Evolutionary conservation across 1,139 yeast genomes (phyloP).

Genomic region (Taphrina flavorubra): DNA sequence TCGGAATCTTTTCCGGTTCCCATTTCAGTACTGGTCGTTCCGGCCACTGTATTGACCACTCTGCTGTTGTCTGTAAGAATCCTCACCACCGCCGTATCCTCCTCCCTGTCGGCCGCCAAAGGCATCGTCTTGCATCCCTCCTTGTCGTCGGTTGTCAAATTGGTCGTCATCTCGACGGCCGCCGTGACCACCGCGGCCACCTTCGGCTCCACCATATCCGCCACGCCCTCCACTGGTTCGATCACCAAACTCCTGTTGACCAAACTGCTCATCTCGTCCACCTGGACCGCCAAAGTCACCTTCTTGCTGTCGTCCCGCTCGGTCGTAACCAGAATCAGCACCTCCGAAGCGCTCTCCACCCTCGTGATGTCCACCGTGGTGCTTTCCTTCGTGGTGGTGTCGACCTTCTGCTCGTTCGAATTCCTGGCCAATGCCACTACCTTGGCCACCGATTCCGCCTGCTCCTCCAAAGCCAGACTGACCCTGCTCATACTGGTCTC

Average conservation of each 20-base stretch:
- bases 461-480: background rate
- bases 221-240: conserved; percentile 8
- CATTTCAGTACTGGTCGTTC: background rate
- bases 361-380: conserved; percentile 21
- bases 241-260: conserved; percentile 7
- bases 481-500: background rate
- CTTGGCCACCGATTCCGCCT: background rate
- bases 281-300: conserved; percentile 8
- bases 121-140: background rate
- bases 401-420: conserved; percentile 12
- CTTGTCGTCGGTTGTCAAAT: conserved; percentile 10
- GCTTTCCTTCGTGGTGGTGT: conserved; percentile 15
- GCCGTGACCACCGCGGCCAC: conserved; percentile 8
- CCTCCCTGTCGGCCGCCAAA: conserved; percentile 18
- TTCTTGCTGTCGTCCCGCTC: background rate
- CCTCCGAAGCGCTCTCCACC: conserved; percentile 21
- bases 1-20: background rate
- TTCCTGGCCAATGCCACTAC: conserved; percentile 1
- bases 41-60: conserved; percentile 14
- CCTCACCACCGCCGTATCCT: conserved; percentile 13
- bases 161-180: conserved; percentile 9
- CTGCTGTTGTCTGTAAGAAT: conserved; percentile 15
- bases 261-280: conserved; percentile 19
- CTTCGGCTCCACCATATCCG: conserved; percentile 9
- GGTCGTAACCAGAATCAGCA: background rate